Evolutionary conservation across 73 alveolate species (phyloP).

Genomic region (Symbiodinium pilosum): DNA sequence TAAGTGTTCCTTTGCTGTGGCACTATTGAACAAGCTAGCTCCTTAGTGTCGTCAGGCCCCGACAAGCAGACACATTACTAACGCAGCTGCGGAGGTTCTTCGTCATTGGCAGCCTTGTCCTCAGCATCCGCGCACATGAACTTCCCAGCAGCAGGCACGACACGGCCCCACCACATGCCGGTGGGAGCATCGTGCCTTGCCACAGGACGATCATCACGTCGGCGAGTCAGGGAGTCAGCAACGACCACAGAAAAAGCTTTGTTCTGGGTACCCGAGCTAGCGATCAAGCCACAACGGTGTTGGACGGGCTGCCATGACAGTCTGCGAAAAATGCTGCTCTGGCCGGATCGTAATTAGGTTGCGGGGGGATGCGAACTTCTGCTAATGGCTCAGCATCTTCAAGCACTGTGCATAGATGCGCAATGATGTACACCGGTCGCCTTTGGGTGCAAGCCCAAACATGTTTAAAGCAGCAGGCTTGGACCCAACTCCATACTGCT

Average conservation of each 20-base stretch:
- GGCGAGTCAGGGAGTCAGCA: background rate
- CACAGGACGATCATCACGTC: background rate
- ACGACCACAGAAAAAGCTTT: background rate
- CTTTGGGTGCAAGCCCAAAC: too few relatives aligned
- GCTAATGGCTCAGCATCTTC: background rate
- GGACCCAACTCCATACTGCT: constrained; percentile 56
- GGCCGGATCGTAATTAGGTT: background rate
- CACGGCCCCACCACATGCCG: too few relatives aligned
- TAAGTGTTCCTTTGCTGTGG: too few relatives aligned
- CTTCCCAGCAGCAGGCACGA: background rate
- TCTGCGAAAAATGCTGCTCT: too few relatives aligned
- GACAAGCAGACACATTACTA: too few relatives aligned
- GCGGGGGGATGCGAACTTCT: constrained; percentile 72
- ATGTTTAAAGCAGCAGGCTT: constrained; percentile 26
- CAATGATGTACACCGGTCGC: background rate
- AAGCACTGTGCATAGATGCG: background rate
- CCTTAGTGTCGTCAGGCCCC: too few relatives aligned
- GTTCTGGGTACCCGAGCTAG: background rate
- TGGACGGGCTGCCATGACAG: too few relatives aligned
- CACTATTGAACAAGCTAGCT: too few relatives aligned
- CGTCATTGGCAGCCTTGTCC: constrained; percentile 34
- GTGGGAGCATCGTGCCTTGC: too few relatives aligned
- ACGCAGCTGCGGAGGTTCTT: constrained; percentile 32
- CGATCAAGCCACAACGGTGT: too few relatives aligned
- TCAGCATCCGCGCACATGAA: constrained; percentile 23